Evolutionary conservation across 306 rosid species (phyloP).

Genomic region (Castanospermum australe): DNA sequence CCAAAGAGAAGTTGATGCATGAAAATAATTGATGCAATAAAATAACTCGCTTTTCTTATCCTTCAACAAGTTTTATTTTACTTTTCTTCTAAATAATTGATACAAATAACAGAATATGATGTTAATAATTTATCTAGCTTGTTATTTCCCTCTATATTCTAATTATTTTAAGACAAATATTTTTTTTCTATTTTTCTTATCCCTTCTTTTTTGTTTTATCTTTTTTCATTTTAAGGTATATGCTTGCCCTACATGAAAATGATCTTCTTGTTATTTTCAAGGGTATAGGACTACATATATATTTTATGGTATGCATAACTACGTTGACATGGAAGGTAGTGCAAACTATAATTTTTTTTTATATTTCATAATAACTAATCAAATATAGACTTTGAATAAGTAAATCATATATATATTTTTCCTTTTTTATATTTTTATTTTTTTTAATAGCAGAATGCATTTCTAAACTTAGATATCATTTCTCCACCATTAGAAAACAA

Average conservation of each 20-base stretch:
- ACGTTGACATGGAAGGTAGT: not conserved
- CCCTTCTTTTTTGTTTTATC: not conserved
- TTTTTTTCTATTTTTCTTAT: not conserved
- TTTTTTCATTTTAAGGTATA: not conserved
- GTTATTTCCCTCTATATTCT: not conserved
- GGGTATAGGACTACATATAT: not conserved
- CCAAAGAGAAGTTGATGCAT: not conserved
- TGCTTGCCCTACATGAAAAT: not conserved
- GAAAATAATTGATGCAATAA: not conserved
- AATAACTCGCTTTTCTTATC: not conserved
- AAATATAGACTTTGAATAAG: constrained; percentile 26
- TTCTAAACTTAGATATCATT: no score
- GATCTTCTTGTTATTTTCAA: not conserved
- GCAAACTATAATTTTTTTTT: not conserved
- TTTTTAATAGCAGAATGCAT: no score
- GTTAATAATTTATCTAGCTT: not conserved
- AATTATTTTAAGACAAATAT: not conserved
- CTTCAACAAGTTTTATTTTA: not conserved
- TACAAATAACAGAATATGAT: not conserved
- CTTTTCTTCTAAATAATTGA: not conserved
- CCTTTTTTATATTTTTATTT: no score
- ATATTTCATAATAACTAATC: not conserved
- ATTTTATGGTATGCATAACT: not conserved
- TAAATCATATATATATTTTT: not conserved
- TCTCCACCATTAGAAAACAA: no score